Base-by-base conservation (phyloP, 768 basidiomycete genomes). In the Boletus vermiculosoides region DNA sequence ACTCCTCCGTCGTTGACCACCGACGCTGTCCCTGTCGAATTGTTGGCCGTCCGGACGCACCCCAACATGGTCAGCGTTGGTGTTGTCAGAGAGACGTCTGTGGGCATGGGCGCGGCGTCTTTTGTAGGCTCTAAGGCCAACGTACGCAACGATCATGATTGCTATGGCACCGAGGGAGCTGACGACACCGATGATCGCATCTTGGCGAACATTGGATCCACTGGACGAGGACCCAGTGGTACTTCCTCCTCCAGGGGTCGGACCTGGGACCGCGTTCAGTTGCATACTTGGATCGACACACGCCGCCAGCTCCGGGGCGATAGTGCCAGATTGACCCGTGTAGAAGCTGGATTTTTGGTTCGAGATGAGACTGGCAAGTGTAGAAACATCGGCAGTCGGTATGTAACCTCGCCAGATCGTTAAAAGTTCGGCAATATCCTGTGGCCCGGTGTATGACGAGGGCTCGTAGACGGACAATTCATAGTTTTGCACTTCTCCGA, bases 131-230 rank as follows among this genome's bases (percentile, higher is more conserved):
- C 87, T 82, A 67, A 83, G 86, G 42, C 84, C 78, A 64, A 95
- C 86, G 76, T 84, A 89, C 16, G 78, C 79, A 31, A 93, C 78
- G 36, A 90, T 84, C 41, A 91, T 64, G 42, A 93, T 68, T 0
- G 91, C 86, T 53, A 94, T 80, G 5, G 82, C 89, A 13, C 93
- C 93, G 20, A 96, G 80, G 3, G 88, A 85, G 40, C 82, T 85
- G 60, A 93, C 90, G 4, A 96, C 92, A 22, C 94, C 94, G 59
- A 97, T 94, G 67, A 96, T 94, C 25, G 91, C 91, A 62, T 95
- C 85, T 66, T 89, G 82, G 13, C 92, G 80, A 16, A 79, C 76
- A 22, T 60, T 59, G 16, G 75, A 70, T 25, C 67, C 71, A 30
- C 64, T 73, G 16, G 65, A 65, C 2, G 54, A 63, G 1, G 69